Conservation (phyloP, 2,329 filamentous ascomycete genomes). For the Nothopassalora personata region DNA sequence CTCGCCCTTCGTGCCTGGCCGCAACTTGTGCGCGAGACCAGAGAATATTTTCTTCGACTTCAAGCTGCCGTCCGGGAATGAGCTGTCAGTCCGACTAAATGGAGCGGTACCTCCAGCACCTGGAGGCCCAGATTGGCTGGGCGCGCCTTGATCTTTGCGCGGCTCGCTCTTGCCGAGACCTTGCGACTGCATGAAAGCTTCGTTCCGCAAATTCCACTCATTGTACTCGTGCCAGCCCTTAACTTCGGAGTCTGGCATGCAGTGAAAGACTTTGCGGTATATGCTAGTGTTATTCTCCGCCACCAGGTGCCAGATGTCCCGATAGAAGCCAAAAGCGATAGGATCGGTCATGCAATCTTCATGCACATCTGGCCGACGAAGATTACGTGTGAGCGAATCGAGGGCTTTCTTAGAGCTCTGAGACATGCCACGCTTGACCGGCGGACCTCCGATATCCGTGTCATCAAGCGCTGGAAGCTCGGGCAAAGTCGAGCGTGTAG, state of each 20-base stretch:
- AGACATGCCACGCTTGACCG: conserved; percentile 51
- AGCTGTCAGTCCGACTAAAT: conserved; percentile 9
- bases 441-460: conserved; percentile 73
- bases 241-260: conserved; percentile 94
- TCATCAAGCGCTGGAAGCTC: conserved; percentile 67
- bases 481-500: conserved; percentile 64
- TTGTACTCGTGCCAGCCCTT: conserved; percentile 90
- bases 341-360: conserved; percentile 96
- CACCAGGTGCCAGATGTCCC: conserved; percentile 80
- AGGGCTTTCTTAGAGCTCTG: conserved; percentile 38
- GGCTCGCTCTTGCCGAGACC: conserved; percentile 49
- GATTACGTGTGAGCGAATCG: conserved; percentile 55
- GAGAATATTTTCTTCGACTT: conserved; percentile 26
- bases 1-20: conserved; percentile 28
- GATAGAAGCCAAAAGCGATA: conserved; percentile 71
- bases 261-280: conserved; percentile 88
- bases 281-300: conserved; percentile 95
- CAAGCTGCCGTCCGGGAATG: background rate
- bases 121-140: conserved; percentile 46
- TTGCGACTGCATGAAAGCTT: conserved; percentile 67
- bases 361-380: conserved; percentile 67
- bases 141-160: conserved; percentile 45
- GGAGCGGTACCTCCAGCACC: conserved; percentile 34
- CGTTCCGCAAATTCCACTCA: conserved; percentile 70
- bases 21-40: conserved; percentile 30